Conservation (phyloP, 2,329 filamentous ascomycete species). For the Apiospora arundinis region DNA sequence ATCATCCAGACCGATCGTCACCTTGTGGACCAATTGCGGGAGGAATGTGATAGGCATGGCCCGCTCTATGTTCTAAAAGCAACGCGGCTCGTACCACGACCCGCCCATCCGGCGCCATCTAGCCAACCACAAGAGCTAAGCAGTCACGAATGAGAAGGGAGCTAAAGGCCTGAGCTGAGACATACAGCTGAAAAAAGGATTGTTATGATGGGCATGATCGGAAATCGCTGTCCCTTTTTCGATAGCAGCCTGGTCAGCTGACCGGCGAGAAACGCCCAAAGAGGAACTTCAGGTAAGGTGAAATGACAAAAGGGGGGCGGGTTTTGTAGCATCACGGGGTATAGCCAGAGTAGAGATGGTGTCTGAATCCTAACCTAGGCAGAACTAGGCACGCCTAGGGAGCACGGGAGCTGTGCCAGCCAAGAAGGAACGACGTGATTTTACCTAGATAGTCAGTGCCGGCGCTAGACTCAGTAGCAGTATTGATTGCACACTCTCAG, state of each 20-base stretch:
- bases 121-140: neutral
- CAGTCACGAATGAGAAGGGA: neutral
- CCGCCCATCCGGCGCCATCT: neutral
- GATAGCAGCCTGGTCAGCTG: neutral
- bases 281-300: neutral
- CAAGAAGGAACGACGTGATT: neutral
- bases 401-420: neutral
- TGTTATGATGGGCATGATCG: neutral
- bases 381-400: no score
- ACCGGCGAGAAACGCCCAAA: neutral
- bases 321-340: neutral
- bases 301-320: neutral
- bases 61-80: constrained; percentile 9
- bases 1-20: neutral
- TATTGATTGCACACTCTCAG: neutral
- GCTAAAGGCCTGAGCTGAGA: neutral
- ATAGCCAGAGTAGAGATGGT: neutral
- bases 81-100: neutral
- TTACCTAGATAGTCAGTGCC: neutral
- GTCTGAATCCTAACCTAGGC: neutral
- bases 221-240: neutral
- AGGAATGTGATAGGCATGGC: neutral
- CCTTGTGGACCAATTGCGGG: neutral
- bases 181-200: neutral
- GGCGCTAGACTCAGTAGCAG: neutral